Percentiles rank a stretch among this genome's conserved stretches.
These are phyloP conservation scores for Talaromyces sp. DNA, from an alignment of 2,329 filamentous ascomycete genomes.

Conservation along the genomic window DNA sequence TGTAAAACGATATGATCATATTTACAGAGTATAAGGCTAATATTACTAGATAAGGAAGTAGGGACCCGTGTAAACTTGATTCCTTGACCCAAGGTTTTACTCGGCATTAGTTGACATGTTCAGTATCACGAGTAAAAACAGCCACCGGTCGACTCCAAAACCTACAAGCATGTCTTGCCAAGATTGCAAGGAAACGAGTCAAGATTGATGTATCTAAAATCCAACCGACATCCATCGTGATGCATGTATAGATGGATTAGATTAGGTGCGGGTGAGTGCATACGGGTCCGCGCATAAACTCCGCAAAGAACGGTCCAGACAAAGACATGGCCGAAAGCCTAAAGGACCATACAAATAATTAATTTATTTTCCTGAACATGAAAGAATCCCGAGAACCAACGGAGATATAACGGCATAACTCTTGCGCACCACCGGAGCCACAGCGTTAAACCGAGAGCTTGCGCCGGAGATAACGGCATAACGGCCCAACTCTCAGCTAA, in stretches of 20 bases:
- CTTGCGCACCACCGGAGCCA: neutral
- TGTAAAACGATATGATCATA: no score
- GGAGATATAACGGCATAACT: neutral
- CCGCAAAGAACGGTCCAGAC: neutral
- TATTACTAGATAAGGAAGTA: no score
- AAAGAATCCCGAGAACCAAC: neutral
- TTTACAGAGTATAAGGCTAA: no score
- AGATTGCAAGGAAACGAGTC: neutral
- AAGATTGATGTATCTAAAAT: neutral
- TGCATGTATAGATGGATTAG: no score
- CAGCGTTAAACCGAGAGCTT: neutral
- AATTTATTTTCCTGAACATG: neutral
- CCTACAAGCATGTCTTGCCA: neutral
- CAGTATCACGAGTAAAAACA: no score
- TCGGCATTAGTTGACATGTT: no score
- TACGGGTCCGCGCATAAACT: neutral
- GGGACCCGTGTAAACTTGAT: no score
- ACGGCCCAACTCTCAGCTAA: neutral
- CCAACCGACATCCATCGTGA: neutral
- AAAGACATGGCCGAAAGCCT: neutral
- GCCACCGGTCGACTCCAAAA: neutral
- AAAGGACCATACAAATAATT: neutral
- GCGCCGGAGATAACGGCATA: neutral
- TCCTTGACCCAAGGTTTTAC: no score
- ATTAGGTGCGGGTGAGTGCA: no score